Evolutionary conservation across 768 basidiomycete genomes (phyloP), one percentile per base, ranked within the genome.

Genomic region (Leccinum obscurum): DNA sequence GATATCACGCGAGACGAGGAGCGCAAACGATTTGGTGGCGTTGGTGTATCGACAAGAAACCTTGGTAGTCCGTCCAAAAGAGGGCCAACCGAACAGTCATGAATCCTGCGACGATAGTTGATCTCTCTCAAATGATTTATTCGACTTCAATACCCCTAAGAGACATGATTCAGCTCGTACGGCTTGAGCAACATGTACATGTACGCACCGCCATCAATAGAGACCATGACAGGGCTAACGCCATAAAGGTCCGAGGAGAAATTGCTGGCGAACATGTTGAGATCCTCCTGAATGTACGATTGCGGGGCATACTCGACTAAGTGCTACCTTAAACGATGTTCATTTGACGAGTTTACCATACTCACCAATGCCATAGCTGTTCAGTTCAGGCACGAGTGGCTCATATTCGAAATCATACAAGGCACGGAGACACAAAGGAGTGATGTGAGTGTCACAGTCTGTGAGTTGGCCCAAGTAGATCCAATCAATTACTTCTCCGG

Each of bases 401-500:
- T 77, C 73, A 59, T 87, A 87, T 8, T 66, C 20, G 7, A 82
- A 67, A n/a, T 81, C 82, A 64, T 89, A 89, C 56, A 89, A 65
- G 4, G 77, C 77, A 39, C 83, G 75, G 59, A 90, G 76, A 67
- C 87, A 90, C 3, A 77, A 64, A 6, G 85, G 86, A 0, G 87
- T 89, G 56, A 84, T 82, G 17, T 68, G 58, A 3, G 65, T 50
- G 53, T 79, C 78, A 56, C 80, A 81, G 9, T 70, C 60, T 1
- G 34, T 54, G 30, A 79, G 62, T 22, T 68, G 26, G 13, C 44
- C 10, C 41, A 22, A 10, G 13, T 13, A 10, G 0, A 56, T 28
- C 34, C 56, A 59, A n/a, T 62, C 34, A 3, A 63, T 46, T 60
- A 57, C 26, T 68, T 71, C 60, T 22, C 72, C 75, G 1, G 63